Percentiles rank a stretch among this genome's conserved stretches.
These are phyloP conservation scores for Beta macrorhiza DNA, from an alignment of 179 eudicot species.

Conservation along the genomic window DNA sequence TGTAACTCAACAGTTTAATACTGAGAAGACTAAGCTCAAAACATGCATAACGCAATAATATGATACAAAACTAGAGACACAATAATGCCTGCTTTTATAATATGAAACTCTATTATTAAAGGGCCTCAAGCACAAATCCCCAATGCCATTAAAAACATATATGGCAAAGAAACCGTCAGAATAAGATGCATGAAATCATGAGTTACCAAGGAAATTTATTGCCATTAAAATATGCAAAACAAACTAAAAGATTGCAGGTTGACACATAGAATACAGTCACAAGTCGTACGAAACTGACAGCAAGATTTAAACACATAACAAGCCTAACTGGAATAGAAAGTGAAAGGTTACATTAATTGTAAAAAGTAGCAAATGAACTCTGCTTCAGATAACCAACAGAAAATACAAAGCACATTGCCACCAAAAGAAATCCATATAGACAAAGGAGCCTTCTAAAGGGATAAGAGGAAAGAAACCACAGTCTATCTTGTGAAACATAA, in stretches of 20 bases:
- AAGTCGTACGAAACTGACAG: background rate
- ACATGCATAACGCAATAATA: background rate
- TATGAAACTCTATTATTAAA: background rate
- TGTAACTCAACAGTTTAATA: too few species aligned
- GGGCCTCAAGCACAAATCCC: background rate
- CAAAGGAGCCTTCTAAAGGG: constrained; percentile 6
- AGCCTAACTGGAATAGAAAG: constrained; percentile 5
- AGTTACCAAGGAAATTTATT: too few species aligned
- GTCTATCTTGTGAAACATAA: constrained; percentile 8
- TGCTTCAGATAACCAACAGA: constrained; percentile 10
- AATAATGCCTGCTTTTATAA: background rate
- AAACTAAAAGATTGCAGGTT: background rate
- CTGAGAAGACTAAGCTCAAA: background rate
- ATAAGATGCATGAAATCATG: too few species aligned
- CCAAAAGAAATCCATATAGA: constrained; percentile 18
- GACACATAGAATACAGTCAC: background rate
- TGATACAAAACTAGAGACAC: background rate
- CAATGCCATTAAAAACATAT: background rate
- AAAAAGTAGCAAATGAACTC: constrained; percentile 14
- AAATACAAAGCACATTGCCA: constrained; percentile 17
- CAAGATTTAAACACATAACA: background rate
- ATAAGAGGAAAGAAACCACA: constrained; percentile 4
- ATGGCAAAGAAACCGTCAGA: too few species aligned
- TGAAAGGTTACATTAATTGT: constrained; percentile 15
- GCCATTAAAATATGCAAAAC: background rate